Percentiles rank a stretch among this genome's conserved stretches.
These are phyloP conservation scores for Cyphellophora attinorum DNA, from an alignment of 2,329 filamentous ascomycete genomes.

Conservation along the genomic window DNA sequence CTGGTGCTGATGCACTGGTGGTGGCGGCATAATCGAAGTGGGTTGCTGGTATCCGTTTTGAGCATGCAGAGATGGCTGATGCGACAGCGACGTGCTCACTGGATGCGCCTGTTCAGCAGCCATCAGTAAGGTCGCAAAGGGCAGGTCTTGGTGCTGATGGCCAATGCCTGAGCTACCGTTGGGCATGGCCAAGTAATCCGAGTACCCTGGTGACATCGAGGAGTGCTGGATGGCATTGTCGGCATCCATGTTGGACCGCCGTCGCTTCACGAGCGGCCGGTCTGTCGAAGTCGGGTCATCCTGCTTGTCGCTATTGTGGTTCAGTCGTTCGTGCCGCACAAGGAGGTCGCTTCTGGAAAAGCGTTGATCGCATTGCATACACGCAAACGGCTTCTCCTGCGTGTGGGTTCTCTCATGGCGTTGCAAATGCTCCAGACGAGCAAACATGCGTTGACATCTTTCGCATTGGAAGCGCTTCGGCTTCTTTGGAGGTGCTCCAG, in stretches of 20 bases:
- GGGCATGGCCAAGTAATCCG: no score
- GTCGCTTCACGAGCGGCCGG: no score
- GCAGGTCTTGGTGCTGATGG: constrained; percentile 21
- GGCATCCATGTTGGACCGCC: no score
- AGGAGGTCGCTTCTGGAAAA: constrained; percentile 33
- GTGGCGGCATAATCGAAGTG: constrained; percentile 27
- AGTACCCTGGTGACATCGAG: no score
- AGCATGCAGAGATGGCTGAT: constrained; percentile 4
- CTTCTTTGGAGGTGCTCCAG: constrained; percentile 23
- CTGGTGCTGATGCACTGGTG: constrained; percentile 23
- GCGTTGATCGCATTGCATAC: constrained; percentile 29
- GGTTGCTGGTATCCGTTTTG: constrained; percentile 22
- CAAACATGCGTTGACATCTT: constrained; percentile 17
- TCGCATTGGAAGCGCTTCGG: constrained; percentile 30
- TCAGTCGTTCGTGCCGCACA: constrained; percentile 30
- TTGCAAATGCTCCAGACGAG: constrained; percentile 31
- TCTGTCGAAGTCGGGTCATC: no score
- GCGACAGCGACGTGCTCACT: constrained; percentile 5
- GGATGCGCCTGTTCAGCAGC: constrained; percentile 25
- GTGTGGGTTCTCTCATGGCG: constrained; percentile 32
- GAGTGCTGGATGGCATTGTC: no score
- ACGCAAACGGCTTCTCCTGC: constrained; percentile 31
- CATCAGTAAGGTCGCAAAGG: constrained; percentile 30
- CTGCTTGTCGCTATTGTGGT: constrained; percentile 22
- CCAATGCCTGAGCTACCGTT: constrained; percentile 17